Conservation (phyloP, 106 monocot species). For the Narthecium ossifragum region DNA sequence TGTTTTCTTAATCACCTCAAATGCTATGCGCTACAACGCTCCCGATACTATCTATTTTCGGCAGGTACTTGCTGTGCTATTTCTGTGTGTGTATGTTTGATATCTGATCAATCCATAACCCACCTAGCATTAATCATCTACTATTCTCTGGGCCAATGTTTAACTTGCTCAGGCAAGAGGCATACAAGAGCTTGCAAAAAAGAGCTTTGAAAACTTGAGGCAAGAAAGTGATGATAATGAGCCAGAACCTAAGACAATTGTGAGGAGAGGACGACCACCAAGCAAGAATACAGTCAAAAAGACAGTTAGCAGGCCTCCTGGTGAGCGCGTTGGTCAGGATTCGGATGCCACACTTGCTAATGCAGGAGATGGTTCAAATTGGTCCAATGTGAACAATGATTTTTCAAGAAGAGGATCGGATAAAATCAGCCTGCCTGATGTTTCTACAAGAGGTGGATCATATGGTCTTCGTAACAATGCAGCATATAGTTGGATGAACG, state of each 20-base stretch:
- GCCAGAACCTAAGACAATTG: conserved; percentile 47
- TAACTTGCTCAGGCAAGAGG: conserved; percentile 87
- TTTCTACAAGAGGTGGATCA: conserved; percentile 9
- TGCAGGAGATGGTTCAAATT: conserved; percentile 20
- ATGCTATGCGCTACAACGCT: conserved; percentile 86
- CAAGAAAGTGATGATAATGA: conserved; percentile 66
- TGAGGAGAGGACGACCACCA: conserved; percentile 71
- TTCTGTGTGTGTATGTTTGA: too few species aligned
- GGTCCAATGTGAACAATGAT: conserved; percentile 30
- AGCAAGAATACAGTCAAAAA: conserved; percentile 42
- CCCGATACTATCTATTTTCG: conserved; percentile 78
- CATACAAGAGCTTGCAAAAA: conserved; percentile 88
- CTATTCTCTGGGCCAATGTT: too few species aligned
- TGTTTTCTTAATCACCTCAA: conserved; percentile 75
- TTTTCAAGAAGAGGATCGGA: conserved; percentile 31
- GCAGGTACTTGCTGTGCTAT: conserved; percentile 41
- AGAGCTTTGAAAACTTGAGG: conserved; percentile 84
- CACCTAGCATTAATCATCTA: too few species aligned
- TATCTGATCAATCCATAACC: too few species aligned
- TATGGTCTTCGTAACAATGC: conserved; percentile 22
- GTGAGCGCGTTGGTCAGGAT: conserved; percentile 36
- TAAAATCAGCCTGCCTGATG: conserved; percentile 12
- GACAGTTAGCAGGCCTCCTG: conserved; percentile 28
- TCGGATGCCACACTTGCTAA: conserved; percentile 40
- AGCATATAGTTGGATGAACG: conserved; percentile 20